A percentile compares a stretch with the other conserved stretches of the same genome.
Evolutionary conservation across 768 basidiomycete genomes (phyloP).

Genomic region (Collybiopsis confluens): DNA sequence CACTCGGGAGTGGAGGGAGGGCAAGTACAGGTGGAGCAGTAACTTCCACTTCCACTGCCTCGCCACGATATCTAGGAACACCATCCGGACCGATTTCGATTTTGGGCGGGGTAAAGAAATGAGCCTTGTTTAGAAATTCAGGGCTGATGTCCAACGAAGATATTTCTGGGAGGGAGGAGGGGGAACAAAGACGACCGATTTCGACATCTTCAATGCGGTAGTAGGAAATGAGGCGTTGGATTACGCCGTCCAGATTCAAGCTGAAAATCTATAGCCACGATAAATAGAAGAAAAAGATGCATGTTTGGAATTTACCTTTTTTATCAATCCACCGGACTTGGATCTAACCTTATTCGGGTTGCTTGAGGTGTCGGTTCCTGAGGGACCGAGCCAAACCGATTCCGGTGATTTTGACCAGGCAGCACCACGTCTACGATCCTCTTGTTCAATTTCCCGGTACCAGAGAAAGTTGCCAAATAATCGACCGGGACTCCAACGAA

Average conservation of each 20-base stretch:
- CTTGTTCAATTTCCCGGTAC: constrained; percentile 91
- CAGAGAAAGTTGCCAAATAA: constrained; percentile 94
- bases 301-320: constrained; percentile 72
- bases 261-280: constrained; percentile 72
- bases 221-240: constrained; percentile 93
- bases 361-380: constrained; percentile 45
- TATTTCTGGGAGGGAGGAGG: constrained; percentile 85
- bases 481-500: constrained; percentile 90
- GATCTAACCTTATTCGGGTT: constrained; percentile 80
- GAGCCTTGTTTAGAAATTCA: constrained; percentile 84
- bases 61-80: constrained; percentile 74
- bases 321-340: constrained; percentile 91
- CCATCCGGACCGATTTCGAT: constrained; percentile 86
- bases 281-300: neutral
- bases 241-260: constrained; percentile 74
- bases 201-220: constrained; percentile 91
- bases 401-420: too few relatives aligned
- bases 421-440: constrained; percentile 57
- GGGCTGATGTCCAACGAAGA: constrained; percentile 81
- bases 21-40: constrained; percentile 33
- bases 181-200: constrained; percentile 80
- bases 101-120: constrained; percentile 81
- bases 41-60: constrained; percentile 65
- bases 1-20: constrained; percentile 38
- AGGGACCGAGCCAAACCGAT: constrained; percentile 62